Evolutionary conservation across 768 basidiomycete species (phyloP), one percentile per base, ranked within the genome.

Genomic region (Rhodotorula sphaerocarpa): DNA sequence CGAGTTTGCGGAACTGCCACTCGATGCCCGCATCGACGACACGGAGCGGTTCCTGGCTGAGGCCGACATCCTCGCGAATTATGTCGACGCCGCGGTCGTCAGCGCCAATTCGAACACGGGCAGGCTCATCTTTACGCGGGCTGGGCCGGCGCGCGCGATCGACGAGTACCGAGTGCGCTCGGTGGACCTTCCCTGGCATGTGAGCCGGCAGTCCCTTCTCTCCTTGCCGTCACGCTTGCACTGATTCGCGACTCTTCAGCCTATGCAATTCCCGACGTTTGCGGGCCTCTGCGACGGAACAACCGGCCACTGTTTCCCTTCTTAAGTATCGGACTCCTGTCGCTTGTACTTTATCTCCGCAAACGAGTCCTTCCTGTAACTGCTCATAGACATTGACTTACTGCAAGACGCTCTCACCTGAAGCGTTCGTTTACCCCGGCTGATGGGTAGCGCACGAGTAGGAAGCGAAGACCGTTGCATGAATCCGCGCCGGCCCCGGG

Each of bases 41-140:
- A 34, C 52, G 28, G 7, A 57, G 46, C 56, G 27, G 33, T 18
- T 57, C 34, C 33, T 64, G 20, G 43, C 47, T 34, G 39, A 57
- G 23, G 30, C 39, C 45, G 63, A 64, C 25, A 41, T 64, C 31
- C 47, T 64, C n/a, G 27, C 63, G 25, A 59, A 58, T 45, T 47
- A 41, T 21, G 63, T 59, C 57, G 63, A 64, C 31, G 41, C 52
- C 7, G 47, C 57, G 18, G 53, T 64, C 47, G 52, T 59, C 21
- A 59, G 57, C 15, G 57, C 63, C 34, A 64, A 64, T 47, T 64
- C 63, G 46, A 64, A 64, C 47, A 34, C 57, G 0, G 63, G 45
- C 10, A 21, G 63, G 1, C 48, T 64, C 3, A 59, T 64, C 45
- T 33, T 64, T 15, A 21, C 42, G 7, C 52, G 57, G 2, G 63